Conservation (phyloP, 2,329 filamentous ascomycete species). For the Calonectria honghensis region DNA sequence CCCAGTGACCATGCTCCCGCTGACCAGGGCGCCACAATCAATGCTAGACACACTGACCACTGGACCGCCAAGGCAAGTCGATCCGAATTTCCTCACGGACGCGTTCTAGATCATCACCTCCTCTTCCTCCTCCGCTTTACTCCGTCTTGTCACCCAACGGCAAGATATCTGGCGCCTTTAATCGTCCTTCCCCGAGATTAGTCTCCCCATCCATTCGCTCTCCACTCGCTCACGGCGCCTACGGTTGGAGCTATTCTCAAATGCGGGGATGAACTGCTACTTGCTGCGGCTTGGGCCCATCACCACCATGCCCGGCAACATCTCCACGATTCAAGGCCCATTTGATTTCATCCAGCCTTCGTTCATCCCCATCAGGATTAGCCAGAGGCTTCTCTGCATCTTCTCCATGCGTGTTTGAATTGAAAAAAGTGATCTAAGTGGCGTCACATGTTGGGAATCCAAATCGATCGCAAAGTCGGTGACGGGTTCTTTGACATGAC, state of each 20-base stretch:
- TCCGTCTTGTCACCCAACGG: neutral
- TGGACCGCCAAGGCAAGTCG: neutral
- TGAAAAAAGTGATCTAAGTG: neutral
- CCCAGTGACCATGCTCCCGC: neutral
- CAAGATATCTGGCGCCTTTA: neutral
- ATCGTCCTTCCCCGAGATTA: neutral
- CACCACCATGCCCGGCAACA: neutral
- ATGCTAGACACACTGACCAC: neutral
- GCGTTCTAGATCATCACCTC: neutral
- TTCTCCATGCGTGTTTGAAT: no score
- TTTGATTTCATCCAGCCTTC: neutral
- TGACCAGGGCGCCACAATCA: neutral
- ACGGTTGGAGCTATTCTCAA: neutral
- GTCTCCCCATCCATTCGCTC: neutral
- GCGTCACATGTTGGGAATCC: no score
- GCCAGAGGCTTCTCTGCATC: neutral
- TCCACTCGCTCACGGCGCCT: no score
- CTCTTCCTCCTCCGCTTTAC: neutral
- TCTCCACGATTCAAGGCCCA: neutral
- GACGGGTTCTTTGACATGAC: neutral
- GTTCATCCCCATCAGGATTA: neutral
- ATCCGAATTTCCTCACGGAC: constrained; percentile 2
- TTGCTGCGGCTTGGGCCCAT: no score
- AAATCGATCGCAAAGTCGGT: neutral
- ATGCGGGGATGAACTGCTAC: neutral